Evolutionary conservation across 192 early-diverging fungal genomes (phyloP), one percentile per base, ranked within the genome.

Genomic region (Backusella luteola): DNA sequence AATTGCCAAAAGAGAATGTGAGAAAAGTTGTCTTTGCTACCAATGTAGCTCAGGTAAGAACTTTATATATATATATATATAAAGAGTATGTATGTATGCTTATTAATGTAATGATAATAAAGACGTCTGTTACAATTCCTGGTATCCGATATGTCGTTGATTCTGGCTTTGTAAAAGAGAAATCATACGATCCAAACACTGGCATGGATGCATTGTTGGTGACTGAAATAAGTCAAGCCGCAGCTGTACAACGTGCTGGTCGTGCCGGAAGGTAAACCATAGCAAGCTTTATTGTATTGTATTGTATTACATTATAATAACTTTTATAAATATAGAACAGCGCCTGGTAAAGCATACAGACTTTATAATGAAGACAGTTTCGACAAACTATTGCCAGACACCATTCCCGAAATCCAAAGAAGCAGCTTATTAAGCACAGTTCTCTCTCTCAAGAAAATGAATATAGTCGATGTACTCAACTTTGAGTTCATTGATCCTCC

Each of bases 401-500:
- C 92, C 34, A 91, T 98, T 38, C 98, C 98, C 2, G 98, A 98
- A 83, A 98, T 99, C 69, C 95, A 97, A 86, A 86, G 97, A n/a
- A 95, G 94, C 68, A 97, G 96, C 78, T 82, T 99, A 56, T 84
- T 96, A 23, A 92, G 94, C 36, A 96, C 94, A 26, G 94, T 98
- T 11, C 84, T 99, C 9, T 86, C 92, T 39, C 89, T 99, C 26
- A 99, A 99, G 79, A 93, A 91, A 23, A 89, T 97, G 75, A 93
- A 94, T 19, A 95, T 98, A 59, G 84, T 94, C 72, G 96, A 98
- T 80, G 87, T 98, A 42, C 83, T 96, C 26, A 87, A 93, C 4
- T 99, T 98, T 84, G 95, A 95, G 71, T 99, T 99, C 84, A 93
- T 99, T 89, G 97, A 98, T 79, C 93, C 95, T 5, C 97, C 97